phyloP scores from a whole-genome alignment of 768 basidiomycete genomes.

The Xanthoconium purpureum region DNA sequence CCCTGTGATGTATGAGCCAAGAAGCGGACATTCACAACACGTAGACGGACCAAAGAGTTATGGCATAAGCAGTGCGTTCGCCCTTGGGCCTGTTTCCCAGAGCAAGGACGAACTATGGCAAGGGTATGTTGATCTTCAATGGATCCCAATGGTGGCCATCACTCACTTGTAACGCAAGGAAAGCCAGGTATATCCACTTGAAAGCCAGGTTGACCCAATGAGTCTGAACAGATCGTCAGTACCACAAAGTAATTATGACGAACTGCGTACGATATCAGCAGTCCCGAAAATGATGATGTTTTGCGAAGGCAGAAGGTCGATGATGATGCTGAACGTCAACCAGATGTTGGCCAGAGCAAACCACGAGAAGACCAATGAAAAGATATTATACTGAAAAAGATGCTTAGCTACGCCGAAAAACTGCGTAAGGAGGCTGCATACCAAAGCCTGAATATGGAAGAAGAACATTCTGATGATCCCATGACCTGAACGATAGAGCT shows the following conservation, averaged over 20 bases:
- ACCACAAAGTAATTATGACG: not conserved
- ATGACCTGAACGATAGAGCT: slow-evolving; percentile 82
- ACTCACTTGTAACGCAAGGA: slow-evolving; percentile 72
- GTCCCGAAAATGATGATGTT: slow-evolving; percentile 70
- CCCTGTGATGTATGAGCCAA: slow-evolving; percentile 42
- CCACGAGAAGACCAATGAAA: slow-evolving; percentile 87
- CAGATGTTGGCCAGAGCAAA: slow-evolving; percentile 90
- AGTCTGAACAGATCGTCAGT: slow-evolving; percentile 42
- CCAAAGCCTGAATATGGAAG: slow-evolving; percentile 89
- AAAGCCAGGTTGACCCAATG: slow-evolving; percentile 82
- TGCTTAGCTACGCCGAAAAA: not conserved
- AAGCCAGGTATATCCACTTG: slow-evolving; percentile 85
- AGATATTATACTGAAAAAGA: slow-evolving; percentile 68
- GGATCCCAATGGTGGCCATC: too few relatives aligned
- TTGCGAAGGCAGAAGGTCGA: slow-evolving; percentile 70
- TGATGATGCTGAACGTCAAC: slow-evolving; percentile 95
- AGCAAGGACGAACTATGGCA: slow-evolving; percentile 58
- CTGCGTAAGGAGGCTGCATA: slow-evolving; percentile 37
- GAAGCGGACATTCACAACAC: not conserved
- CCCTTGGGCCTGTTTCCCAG: slow-evolving; percentile 87
- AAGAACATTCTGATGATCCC: slow-evolving; percentile 93
- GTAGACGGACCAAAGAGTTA: slow-evolving; percentile 62
- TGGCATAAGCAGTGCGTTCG: slow-evolving; percentile 67
- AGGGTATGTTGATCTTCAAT: not conserved
- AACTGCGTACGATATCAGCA: slow-evolving; percentile 53